Conservation (phyloP, 192 early-diverging fungal species). For the Backusella circina region DNA sequence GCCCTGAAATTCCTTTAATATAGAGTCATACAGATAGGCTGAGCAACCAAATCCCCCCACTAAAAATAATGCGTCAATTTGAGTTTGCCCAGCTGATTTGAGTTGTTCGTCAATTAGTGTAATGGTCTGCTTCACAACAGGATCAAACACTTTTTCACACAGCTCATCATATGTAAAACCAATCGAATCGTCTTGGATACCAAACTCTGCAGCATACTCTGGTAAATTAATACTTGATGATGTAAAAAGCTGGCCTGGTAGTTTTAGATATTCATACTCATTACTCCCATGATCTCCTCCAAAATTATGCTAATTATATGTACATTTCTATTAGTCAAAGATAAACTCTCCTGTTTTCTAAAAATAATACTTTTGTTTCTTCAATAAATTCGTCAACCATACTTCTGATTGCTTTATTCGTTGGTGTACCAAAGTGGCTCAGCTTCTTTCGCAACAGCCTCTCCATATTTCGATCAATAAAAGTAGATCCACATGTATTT, state of each 20-base stretch:
- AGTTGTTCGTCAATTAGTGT: slow-evolving; percentile 44
- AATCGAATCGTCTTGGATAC: slow-evolving; percentile 39
- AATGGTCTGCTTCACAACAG: slow-evolving; percentile 43
- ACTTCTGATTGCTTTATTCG: slow-evolving; percentile 30
- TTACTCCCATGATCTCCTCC: slow-evolving; percentile 28
- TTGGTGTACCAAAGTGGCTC: slow-evolving; percentile 30
- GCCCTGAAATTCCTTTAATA: slow-evolving; percentile 34
- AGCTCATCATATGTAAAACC: slow-evolving; percentile 42
- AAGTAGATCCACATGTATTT: slow-evolving; percentile 41
- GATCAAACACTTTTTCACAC: slow-evolving; percentile 45
- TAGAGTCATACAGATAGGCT: slow-evolving; percentile 42
- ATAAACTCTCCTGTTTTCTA: background rate
- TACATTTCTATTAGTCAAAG: no score
- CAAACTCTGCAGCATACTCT: slow-evolving; percentile 33
- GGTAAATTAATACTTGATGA: slow-evolving; percentile 29
- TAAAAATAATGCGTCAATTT: slow-evolving; percentile 43
- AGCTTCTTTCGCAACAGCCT: slow-evolving; percentile 27
- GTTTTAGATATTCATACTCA: slow-evolving; percentile 32
- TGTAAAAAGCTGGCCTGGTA: slow-evolving; percentile 31
- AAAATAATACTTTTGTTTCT: slow-evolving; percentile 35
- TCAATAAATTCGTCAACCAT: slow-evolving; percentile 38
- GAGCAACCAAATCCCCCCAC: slow-evolving; percentile 52
- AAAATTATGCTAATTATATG: background rate
- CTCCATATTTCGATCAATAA: slow-evolving; percentile 42
- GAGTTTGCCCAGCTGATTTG: slow-evolving; percentile 18